Percentiles rank a stretch among this genome's conserved stretches.
Conservation (phyloP, 352 stramenopile species). For the Globisporangium parvum region DNA sequence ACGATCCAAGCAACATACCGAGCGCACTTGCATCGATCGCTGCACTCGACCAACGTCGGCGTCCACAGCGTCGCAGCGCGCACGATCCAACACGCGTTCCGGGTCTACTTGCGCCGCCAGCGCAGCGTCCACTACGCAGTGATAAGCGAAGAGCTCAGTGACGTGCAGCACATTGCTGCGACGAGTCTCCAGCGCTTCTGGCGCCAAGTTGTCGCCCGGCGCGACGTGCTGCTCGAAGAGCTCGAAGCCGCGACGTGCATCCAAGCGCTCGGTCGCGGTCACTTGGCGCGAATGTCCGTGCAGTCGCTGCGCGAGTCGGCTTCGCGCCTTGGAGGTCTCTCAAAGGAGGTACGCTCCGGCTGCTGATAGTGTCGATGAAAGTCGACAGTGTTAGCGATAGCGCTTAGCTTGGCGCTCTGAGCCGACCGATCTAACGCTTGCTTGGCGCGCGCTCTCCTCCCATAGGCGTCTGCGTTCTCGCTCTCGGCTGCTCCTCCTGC, state of each 20-base stretch:
- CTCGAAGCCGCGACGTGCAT: conserved; percentile 66
- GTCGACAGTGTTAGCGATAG: neutral
- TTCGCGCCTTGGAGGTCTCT: conserved; percentile 10
- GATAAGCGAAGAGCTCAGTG: conserved; percentile 25
- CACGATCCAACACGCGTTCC: conserved; percentile 41
- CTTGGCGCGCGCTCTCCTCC: neutral
- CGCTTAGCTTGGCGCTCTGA: neutral
- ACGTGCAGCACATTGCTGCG: conserved; percentile 53
- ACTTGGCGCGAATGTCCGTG: conserved; percentile 44
- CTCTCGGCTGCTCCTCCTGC: conserved; percentile 15
- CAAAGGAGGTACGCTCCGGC: conserved; percentile 7
- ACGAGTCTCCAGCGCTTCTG: conserved; percentile 46
- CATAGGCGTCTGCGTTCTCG: conserved; percentile 30
- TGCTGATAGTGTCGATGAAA: neutral
- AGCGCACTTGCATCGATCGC: conserved; percentile 10
- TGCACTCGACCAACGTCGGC: conserved; percentile 15
- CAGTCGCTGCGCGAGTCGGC: conserved; percentile 31
- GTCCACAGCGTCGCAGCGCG: conserved; percentile 46
- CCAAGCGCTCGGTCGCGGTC: conserved; percentile 52
- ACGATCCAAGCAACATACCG: conserved; percentile 49
- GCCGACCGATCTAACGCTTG: neutral
- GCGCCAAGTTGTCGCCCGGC: conserved; percentile 15
- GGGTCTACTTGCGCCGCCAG: conserved; percentile 18
- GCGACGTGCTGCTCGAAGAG: conserved; percentile 25
- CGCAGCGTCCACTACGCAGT: conserved; percentile 18